Percentiles rank a stretch among this genome's conserved stretches.
Evolutionary conservation across 345 rosid genomes (phyloP).

Genomic region (Kernera saxatilis): DNA sequence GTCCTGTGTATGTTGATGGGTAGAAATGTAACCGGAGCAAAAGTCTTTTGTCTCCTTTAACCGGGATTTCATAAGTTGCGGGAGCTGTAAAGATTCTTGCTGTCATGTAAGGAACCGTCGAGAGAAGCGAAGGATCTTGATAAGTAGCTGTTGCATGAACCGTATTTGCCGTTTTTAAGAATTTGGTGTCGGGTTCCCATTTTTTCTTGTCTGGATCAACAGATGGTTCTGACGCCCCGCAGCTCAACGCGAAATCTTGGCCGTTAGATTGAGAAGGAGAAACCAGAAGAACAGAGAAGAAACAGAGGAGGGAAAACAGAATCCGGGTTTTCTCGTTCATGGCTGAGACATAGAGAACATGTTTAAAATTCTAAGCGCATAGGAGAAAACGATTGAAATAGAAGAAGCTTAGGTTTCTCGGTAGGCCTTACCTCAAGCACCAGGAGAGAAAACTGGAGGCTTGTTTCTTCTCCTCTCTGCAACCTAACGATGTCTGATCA

Average conservation of each 20-base stretch:
- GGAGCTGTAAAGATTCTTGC: constrained; percentile 60
- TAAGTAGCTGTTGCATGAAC: constrained; percentile 36
- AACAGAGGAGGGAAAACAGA: constrained; percentile 26
- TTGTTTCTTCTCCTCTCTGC: constrained; percentile 28
- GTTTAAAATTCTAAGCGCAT: neutral
- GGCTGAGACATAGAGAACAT: constrained; percentile 12
- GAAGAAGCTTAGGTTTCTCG: constrained; percentile 9
- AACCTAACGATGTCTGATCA: constrained; percentile 26
- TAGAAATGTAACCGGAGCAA: constrained; percentile 59
- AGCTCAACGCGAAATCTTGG: constrained; percentile 34
- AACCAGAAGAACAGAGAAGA: constrained; percentile 22
- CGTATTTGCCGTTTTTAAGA: constrained; percentile 34
- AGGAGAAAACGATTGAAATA: constrained; percentile 26
- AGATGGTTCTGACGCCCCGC: constrained; percentile 47
- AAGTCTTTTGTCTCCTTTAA: constrained; percentile 39
- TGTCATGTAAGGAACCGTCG: constrained; percentile 63
- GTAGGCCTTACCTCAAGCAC: constrained; percentile 34
- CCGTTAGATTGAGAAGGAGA: constrained; percentile 22
- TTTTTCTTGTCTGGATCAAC: constrained; percentile 53
- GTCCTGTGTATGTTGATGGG: constrained; percentile 48
- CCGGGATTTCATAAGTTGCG: constrained; percentile 46
- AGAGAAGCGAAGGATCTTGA: constrained; percentile 67
- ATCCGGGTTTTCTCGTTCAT: constrained; percentile 30
- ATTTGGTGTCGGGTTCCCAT: constrained; percentile 59
- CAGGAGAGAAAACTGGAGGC: constrained; percentile 42